Evolutionary conservation across 176 grass and related monocot species (phyloP).

Genomic region (Canna indica): DNA sequence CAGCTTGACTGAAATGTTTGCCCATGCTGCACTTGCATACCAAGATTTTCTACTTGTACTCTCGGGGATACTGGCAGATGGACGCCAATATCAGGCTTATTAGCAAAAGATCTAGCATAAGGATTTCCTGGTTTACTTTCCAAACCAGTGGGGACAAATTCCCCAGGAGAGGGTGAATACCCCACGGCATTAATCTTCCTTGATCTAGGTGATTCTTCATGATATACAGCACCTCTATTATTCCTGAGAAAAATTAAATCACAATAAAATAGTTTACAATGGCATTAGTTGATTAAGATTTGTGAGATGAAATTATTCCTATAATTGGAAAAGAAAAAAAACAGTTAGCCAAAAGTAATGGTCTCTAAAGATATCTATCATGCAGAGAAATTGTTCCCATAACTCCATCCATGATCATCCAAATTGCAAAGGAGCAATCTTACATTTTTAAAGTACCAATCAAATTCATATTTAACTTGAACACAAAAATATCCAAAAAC

Average conservation of each 20-base stretch:
- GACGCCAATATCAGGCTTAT: constrained; percentile 1
- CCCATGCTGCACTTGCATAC: constrained; percentile 8
- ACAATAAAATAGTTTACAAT: constrained; percentile 16
- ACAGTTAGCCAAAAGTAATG: too few relatives aligned
- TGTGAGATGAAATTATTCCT: too few relatives aligned
- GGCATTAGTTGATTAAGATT: not conserved
- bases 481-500: not conserved
- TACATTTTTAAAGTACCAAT: not conserved
- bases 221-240: constrained; percentile 33
- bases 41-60: constrained; percentile 22
- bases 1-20: constrained; percentile 32
- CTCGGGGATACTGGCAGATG: constrained; percentile 25
- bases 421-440: not conserved
- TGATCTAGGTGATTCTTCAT: constrained; percentile 26
- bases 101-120: constrained; percentile 10
- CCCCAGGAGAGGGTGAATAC: constrained; percentile 20
- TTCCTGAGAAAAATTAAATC: constrained; percentile 34
- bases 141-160: constrained; percentile 11
- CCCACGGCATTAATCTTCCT: constrained; percentile 28
- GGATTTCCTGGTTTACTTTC: constrained; percentile 15
- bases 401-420: not conserved
- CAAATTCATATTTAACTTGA: not conserved
- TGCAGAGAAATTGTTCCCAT: not conserved
- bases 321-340: too few relatives aligned
- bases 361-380: too few relatives aligned